A percentile compares a stretch with the other conserved stretches of the same genome.
phyloP scores from a whole-genome alignment of 2,329 filamentous ascomycete genomes.

The Akanthomyces muscarius region DNA sequence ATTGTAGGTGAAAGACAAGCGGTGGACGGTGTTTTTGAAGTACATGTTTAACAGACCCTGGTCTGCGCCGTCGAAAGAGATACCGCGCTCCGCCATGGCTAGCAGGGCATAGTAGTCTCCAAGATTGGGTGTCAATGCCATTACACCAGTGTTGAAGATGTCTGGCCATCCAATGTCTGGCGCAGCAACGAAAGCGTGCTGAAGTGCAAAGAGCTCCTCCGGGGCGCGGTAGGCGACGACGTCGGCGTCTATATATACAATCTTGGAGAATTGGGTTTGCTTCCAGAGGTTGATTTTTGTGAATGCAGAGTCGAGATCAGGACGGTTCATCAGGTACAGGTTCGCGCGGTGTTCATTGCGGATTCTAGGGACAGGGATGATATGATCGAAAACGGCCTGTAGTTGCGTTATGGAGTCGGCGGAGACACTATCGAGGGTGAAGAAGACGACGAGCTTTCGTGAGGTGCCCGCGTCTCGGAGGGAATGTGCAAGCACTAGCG shows the following conservation, averaged over 20 bases:
- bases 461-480: constrained; percentile 83
- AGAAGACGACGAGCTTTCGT: constrained; percentile 80
- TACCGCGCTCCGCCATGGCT: constrained; percentile 77
- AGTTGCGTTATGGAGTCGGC: constrained; percentile 73
- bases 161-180: constrained; percentile 98
- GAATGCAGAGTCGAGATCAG: constrained; percentile 86
- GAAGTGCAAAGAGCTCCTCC: constrained; percentile 80
- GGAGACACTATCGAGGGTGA: constrained; percentile 76
- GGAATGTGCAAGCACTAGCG: constrained; percentile 89
- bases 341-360: constrained; percentile 75
- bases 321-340: constrained; percentile 84
- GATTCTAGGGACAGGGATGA: constrained; percentile 79
- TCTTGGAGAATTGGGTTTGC: constrained; percentile 81
- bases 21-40: constrained; percentile 78
- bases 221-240: constrained; percentile 86
- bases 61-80: constrained; percentile 95
- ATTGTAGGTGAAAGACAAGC: constrained; percentile 93
- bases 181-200: constrained; percentile 62
- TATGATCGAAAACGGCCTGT: constrained; percentile 79
- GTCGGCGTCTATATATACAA: constrained; percentile 94
- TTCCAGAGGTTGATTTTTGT: constrained; percentile 97
- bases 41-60: constrained; percentile 95
- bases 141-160: constrained; percentile 95
- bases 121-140: constrained; percentile 83
- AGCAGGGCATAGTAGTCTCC: constrained; percentile 82